Conservation (phyloP, 139 green algal genomes). For the Trebouxia sp. region DNA sequence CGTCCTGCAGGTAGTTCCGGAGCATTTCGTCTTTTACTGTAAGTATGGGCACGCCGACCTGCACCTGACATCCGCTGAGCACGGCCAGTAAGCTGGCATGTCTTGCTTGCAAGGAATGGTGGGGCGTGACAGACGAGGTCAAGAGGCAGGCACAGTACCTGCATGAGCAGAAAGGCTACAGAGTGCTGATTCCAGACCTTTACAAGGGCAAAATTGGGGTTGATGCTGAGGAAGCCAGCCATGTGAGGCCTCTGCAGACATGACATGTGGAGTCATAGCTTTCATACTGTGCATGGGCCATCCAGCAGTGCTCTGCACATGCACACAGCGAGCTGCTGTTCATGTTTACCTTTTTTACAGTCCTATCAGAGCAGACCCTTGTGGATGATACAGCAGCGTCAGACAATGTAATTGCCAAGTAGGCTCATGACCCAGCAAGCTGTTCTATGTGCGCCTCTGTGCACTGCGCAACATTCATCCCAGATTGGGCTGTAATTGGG, state of each 20-base stretch:
- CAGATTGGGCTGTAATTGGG: too few relatives aligned
- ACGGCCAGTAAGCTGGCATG: neutral
- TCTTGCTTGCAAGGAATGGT: neutral
- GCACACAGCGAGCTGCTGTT: too few relatives aligned
- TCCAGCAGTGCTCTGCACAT: too few relatives aligned
- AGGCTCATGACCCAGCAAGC: too few relatives aligned
- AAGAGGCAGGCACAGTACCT: slow-evolving; percentile 27
- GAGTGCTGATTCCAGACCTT: slow-evolving; percentile 51
- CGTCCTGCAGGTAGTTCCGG: slow-evolving; percentile 9
- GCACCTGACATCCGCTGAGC: neutral
- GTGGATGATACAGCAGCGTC: too few relatives aligned
- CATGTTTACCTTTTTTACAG: too few relatives aligned
- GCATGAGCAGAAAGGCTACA: slow-evolving; percentile 7
- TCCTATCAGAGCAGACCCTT: too few relatives aligned
- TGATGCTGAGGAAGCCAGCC: slow-evolving; percentile 64
- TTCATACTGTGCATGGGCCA: too few relatives aligned
- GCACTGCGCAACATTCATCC: too few relatives aligned
- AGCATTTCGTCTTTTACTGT: neutral
- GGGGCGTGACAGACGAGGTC: slow-evolving; percentile 34
- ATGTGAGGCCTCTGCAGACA: slow-evolving; percentile 58
- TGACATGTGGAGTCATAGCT: too few relatives aligned
- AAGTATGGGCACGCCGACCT: neutral
- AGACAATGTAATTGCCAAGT: too few relatives aligned
- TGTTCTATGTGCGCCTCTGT: too few relatives aligned
- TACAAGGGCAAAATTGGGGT: slow-evolving; percentile 78